These are phyloP conservation scores for Xylariomycetidae sp. DNA, from an alignment of 2,329 filamentous ascomycete species.

Conservation along the genomic window DNA sequence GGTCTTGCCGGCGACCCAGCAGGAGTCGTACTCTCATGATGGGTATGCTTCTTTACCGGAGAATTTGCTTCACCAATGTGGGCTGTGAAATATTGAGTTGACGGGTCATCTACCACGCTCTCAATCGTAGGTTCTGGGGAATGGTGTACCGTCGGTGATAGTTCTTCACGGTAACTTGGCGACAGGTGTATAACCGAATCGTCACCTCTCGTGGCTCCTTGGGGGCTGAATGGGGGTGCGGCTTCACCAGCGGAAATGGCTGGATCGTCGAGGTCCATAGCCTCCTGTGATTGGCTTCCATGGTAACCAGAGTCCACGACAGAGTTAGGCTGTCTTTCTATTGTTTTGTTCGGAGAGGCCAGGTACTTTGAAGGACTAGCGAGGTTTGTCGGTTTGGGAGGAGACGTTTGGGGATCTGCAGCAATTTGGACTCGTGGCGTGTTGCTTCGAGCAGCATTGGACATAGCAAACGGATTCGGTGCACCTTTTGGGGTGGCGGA, in stretches of 20 bases:
- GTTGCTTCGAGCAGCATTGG: slow-evolving; percentile 42
- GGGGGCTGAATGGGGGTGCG: slow-evolving; percentile 19
- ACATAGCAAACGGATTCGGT: slow-evolving; percentile 50
- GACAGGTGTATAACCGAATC: slow-evolving; percentile 17
- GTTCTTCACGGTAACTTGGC: too few species aligned
- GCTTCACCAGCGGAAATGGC: slow-evolving; percentile 14
- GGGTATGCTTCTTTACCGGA: slow-evolving; percentile 10
- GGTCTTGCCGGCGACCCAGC: slow-evolving; percentile 23
- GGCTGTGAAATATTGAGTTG: slow-evolving; percentile 24
- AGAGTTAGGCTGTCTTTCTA: slow-evolving; percentile 30
- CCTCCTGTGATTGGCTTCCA: slow-evolving; percentile 58
- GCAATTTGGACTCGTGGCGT: slow-evolving; percentile 57
- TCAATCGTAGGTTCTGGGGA: slow-evolving; percentile 17
- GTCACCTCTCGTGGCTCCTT: slow-evolving; percentile 11
- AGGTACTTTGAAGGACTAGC: slow-evolving; percentile 30
- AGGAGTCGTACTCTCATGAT: slow-evolving; percentile 28
- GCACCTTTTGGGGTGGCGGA: slow-evolving; percentile 50
- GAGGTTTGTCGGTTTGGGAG: slow-evolving; percentile 26
- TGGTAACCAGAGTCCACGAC: slow-evolving; percentile 66
- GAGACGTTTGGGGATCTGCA: slow-evolving; percentile 40
- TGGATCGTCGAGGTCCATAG: slow-evolving; percentile 34
- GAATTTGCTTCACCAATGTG: slow-evolving; percentile 13
- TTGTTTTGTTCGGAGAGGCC: slow-evolving; percentile 28
- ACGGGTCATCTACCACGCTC: slow-evolving; percentile 13
- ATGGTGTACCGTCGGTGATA: slow-evolving; percentile 10